A percentile compares a stretch with the other conserved stretches of the same genome.
Evolutionary conservation across 2,329 filamentous ascomycete species (phyloP).

Genomic region (Torrubiella hemipterigena): DNA sequence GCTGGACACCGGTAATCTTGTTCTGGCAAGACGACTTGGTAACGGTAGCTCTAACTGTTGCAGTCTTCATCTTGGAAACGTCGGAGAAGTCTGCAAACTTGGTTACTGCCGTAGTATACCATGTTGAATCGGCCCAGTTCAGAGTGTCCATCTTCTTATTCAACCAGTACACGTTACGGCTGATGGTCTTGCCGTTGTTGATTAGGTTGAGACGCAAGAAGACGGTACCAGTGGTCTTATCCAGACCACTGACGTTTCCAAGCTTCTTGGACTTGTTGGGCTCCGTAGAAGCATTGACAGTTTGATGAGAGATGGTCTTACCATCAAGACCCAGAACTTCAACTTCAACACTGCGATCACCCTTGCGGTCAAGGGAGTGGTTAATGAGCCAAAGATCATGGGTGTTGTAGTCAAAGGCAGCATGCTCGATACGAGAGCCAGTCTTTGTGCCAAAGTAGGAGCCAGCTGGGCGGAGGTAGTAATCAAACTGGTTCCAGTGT

Average conservation of each 20-base stretch:
- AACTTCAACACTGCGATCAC: conserved; percentile 28
- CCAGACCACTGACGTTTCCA: conserved; percentile 10
- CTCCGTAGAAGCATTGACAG: conserved; percentile 19
- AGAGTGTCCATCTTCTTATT: conserved; percentile 31
- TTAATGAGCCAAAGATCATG: conserved; percentile 41
- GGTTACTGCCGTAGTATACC: conserved; percentile 46
- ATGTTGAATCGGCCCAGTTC: conserved; percentile 43
- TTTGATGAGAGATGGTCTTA: conserved; percentile 21
- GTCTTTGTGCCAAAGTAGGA: conserved; percentile 48
- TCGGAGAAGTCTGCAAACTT: conserved; percentile 34
- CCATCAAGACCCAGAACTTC: conserved; percentile 39
- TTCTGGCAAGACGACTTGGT: conserved; percentile 5
- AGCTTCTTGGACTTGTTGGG: conserved; percentile 30
- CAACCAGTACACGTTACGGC: conserved; percentile 51
- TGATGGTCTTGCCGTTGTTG: conserved; percentile 24
- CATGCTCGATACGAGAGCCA: conserved; percentile 36
- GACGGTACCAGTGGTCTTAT: conserved; percentile 25
- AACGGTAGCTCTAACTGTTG: conserved; percentile 20
- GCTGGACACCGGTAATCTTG: conserved; percentile 8
- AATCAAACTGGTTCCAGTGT: conserved; percentile 55
- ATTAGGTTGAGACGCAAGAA: conserved; percentile 38
- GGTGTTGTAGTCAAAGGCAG: conserved; percentile 39
- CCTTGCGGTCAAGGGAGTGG: conserved; percentile 27
- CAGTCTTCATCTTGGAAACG: conserved; percentile 25
- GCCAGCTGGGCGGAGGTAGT: conserved; percentile 45